phyloP scores from a whole-genome alignment of 73 alveolate genomes.

The Urostyla sp. region DNA sequence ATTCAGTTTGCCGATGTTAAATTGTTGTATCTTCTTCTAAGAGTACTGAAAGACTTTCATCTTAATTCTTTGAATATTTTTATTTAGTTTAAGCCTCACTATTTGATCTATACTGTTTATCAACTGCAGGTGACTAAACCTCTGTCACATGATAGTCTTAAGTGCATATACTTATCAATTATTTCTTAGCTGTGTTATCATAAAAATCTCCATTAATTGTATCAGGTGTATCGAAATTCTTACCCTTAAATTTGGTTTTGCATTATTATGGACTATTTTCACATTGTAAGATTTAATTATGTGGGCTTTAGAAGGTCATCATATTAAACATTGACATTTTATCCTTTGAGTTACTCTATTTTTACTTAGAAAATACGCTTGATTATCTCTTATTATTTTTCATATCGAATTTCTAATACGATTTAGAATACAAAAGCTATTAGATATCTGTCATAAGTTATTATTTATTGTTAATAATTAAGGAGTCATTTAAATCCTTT shows the following conservation, averaged over 20 bases:
- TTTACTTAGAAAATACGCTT: background rate
- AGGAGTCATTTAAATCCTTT: background rate
- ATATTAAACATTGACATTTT: background rate
- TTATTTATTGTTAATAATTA: background rate
- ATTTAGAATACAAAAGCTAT: no score
- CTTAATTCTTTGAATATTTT: background rate
- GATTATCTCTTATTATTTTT: background rate
- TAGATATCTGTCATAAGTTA: no score
- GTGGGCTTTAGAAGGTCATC: background rate
- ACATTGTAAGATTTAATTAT: background rate
- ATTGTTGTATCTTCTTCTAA: conserved; percentile 4
- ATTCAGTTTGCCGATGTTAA: background rate
- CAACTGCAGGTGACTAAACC: background rate
- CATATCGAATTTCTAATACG: background rate
- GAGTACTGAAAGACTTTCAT: conserved; percentile 8
- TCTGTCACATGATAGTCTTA: conserved; percentile 23
- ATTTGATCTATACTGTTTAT: background rate
- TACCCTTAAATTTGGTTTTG: background rate
- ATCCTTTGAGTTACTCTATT: background rate
- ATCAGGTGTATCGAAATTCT: background rate
- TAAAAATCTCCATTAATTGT: background rate
- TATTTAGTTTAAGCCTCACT: background rate
- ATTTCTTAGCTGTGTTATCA: background rate
- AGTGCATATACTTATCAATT: conserved; percentile 15
- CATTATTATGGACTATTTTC: background rate